Percentiles rank a stretch among this genome's conserved stretches.
Evolutionary conservation across 352 stramenopile genomes (phyloP).

Genomic region (Stephanocyclus meneghinianus): DNA sequence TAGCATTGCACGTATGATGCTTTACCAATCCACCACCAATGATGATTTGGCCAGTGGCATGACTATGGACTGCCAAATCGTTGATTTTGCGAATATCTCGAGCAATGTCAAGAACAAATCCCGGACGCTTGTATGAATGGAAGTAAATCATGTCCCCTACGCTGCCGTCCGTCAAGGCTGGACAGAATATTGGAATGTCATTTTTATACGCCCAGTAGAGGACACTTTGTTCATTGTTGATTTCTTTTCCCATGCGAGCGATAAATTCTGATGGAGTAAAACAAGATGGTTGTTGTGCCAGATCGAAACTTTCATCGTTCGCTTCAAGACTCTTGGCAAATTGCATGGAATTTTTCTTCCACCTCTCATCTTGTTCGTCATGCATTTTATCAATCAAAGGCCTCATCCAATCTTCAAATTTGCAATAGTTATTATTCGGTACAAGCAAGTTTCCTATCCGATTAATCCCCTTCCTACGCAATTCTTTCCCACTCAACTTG

Average conservation of each 20-base stretch:
- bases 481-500: conserved; percentile 88
- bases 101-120: conserved; percentile 96
- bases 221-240: conserved; percentile 96
- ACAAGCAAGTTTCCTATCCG: conserved; percentile 99
- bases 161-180: conserved; percentile 97
- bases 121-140: conserved; percentile 97
- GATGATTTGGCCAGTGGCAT: conserved; percentile 96
- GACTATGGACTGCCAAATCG: conserved; percentile 92
- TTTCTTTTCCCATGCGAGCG: conserved; percentile 91
- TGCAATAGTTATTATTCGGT: conserved; percentile 99
- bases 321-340: conserved; percentile 19
- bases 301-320: not conserved
- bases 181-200: conserved; percentile 99
- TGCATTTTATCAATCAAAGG: conserved; percentile 98
- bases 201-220: conserved; percentile 99
- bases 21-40: conserved; percentile 97
- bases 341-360: conserved; percentile 55
- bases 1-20: conserved; percentile 99
- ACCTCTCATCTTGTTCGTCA: conserved; percentile 91
- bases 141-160: conserved; percentile 99
- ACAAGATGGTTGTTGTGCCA: not conserved
- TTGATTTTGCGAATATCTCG: conserved; percentile 98
- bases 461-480: conserved; percentile 96
- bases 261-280: conserved; percentile 98
- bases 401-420: conserved; percentile 87